These are phyloP conservation scores for Aspergillus proliferans DNA, from an alignment of 2,329 filamentous ascomycete genomes.

Conservation along the genomic window DNA sequence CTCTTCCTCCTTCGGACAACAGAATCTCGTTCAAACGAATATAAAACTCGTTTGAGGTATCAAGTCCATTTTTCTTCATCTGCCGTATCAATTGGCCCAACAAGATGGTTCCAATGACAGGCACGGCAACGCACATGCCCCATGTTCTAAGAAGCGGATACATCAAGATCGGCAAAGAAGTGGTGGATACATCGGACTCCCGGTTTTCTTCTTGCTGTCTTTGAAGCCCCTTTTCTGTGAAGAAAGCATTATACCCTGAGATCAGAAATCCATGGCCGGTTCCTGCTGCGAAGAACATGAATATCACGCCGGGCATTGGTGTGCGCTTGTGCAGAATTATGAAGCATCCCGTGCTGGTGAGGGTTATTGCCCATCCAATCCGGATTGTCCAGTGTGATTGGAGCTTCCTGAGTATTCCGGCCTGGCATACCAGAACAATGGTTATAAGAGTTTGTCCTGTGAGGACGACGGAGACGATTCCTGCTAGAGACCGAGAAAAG, in stretches of 20 bases:
- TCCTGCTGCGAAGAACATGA: slow-evolving; percentile 34
- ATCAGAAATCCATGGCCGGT: slow-evolving; percentile 40
- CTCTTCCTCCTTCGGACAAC: neutral
- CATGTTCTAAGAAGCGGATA: slow-evolving; percentile 35
- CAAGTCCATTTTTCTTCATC: slow-evolving; percentile 10
- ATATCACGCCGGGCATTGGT: slow-evolving; percentile 28
- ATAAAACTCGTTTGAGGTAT: neutral
- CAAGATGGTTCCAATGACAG: slow-evolving; percentile 35
- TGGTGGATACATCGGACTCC: neutral
- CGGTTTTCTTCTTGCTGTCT: neutral
- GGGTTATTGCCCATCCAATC: slow-evolving; percentile 35
- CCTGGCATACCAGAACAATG: slow-evolving; percentile 14
- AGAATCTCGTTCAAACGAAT: neutral
- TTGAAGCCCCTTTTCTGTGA: neutral
- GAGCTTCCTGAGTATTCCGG: slow-evolving; percentile 10
- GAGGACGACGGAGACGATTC: slow-evolving; percentile 34
- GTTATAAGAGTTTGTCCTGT: slow-evolving; percentile 21
- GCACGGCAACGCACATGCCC: slow-evolving; percentile 42
- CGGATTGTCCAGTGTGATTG: slow-evolving; percentile 37
- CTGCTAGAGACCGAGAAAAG: slow-evolving; percentile 28
- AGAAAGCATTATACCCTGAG: slow-evolving; percentile 31
- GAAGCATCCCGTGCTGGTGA: slow-evolving; percentile 32
- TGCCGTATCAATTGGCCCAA: slow-evolving; percentile 37
- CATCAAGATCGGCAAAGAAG: slow-evolving; percentile 27
- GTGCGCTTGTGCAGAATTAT: slow-evolving; percentile 32